These are phyloP conservation scores for Solanum pinnatisectum DNA, from an alignment of 257 asterid genomes.

Conservation along the genomic window DNA sequence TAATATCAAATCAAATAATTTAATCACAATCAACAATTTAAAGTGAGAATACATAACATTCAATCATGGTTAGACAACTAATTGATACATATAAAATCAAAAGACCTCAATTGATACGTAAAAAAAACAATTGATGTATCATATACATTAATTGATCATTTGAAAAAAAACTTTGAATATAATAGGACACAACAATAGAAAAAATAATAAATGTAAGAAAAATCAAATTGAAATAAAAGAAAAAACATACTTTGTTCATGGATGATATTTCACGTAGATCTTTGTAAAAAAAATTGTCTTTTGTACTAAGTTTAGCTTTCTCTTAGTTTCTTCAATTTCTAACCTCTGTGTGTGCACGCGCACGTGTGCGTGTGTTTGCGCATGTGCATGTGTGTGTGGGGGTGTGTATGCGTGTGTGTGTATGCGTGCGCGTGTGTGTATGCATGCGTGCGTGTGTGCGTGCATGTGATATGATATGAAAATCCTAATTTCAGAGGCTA, in stretches of 20 bases:
- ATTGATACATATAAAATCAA: too few relatives aligned
- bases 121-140: neutral
- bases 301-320: neutral
- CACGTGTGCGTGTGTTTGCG: too few relatives aligned
- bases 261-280: neutral
- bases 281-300: neutral
- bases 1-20: neutral
- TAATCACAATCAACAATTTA: neutral
- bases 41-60: neutral
- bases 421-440: too few relatives aligned
- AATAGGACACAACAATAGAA: too few relatives aligned
- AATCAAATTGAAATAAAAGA: neutral
- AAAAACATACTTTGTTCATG: neutral
- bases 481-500: neutral
- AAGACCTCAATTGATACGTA: too few relatives aligned
- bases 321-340: neutral
- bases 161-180: too few relatives aligned
- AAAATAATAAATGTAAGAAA: too few relatives aligned
- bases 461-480: neutral
- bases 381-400: too few relatives aligned
- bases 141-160: neutral
- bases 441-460: too few relatives aligned
- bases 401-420: too few relatives aligned
- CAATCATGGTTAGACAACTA: neutral
- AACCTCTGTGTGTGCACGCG: too few relatives aligned